A percentile compares a stretch with the other conserved stretches of the same genome.
Evolutionary conservation across 169 alveolate genomes (phyloP).

Genomic region (Plasmodium gaboni): DNA sequence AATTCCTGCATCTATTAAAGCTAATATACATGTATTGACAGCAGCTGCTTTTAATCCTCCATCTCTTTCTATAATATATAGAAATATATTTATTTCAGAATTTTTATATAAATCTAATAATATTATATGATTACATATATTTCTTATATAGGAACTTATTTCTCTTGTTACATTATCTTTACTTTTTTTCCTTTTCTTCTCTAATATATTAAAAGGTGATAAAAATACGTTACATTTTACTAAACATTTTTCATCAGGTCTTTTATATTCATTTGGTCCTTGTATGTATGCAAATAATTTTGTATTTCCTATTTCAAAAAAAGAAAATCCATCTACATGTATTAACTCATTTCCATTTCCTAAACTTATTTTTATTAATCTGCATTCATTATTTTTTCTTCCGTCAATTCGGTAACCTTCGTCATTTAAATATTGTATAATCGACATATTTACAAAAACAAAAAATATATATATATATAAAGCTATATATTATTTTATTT

Average conservation of each 20-base stretch:
- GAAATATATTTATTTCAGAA: conserved; percentile 60
- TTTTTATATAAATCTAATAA: conserved; percentile 79
- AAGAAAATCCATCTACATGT: conserved; percentile 72
- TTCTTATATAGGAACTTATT: conserved; percentile 74
- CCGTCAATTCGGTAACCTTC: conserved; percentile 87
- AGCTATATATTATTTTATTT: no score
- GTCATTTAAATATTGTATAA: conserved; percentile 81
- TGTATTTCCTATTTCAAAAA: conserved; percentile 73
- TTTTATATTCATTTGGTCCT: conserved; percentile 75
- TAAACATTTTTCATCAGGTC: conserved; percentile 67
- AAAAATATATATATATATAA: neutral
- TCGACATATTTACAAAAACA: conserved; percentile 28
- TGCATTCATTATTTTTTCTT: conserved; percentile 79
- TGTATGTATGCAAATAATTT: conserved; percentile 65
- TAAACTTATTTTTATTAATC: conserved; percentile 80
- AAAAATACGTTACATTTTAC: conserved; percentile 72
- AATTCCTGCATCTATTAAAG: conserved; percentile 87
- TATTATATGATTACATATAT: conserved; percentile 72
- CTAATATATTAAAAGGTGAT: conserved; percentile 73
- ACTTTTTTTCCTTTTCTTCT: conserved; percentile 62
- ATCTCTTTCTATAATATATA: conserved; percentile 52
- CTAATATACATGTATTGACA: conserved; percentile 81
- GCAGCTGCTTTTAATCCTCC: conserved; percentile 84
- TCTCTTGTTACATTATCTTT: conserved; percentile 70
- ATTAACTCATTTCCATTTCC: conserved; percentile 77